phyloP scores from a whole-genome alignment of 23 red algal species.

The Gracilariopsis chorda region DNA sequence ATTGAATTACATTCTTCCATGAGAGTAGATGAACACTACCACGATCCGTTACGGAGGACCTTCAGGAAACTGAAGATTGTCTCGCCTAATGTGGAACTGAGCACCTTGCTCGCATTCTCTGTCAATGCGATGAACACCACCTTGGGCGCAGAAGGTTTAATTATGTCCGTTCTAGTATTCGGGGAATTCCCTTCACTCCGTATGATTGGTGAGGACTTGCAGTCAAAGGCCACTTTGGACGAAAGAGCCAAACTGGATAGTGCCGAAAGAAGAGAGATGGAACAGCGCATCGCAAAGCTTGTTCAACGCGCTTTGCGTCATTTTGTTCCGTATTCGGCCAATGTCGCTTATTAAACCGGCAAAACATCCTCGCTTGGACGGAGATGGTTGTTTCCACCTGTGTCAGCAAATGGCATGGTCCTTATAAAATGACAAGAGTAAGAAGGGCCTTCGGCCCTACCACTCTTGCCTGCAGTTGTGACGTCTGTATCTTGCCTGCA shows the following conservation, averaged over 20 bases:
- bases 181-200: background rate
- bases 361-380: background rate
- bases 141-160: constrained; percentile 4
- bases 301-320: background rate
- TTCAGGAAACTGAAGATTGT: background rate
- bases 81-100: background rate
- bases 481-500: too few relatives aligned
- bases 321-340: background rate
- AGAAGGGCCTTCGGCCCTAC: too few relatives aligned
- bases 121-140: constrained; percentile 52
- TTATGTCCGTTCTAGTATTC: constrained; percentile 7
- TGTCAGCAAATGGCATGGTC: constrained; percentile 29
- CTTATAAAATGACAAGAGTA: constrained; percentile 17
- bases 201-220: background rate
- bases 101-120: background rate
- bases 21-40: background rate
- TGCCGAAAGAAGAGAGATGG: background rate
- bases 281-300: background rate
- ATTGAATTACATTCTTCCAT: background rate
- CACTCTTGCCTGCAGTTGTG: too few relatives aligned
- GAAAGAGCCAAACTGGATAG: background rate
- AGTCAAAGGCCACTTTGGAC: background rate
- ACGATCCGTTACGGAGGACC: background rate
- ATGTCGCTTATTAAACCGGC: background rate
- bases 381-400: background rate